A percentile compares a stretch with the other conserved stretches of the same genome.
Evolutionary conservation across 257 asterid genomes (phyloP).

Genomic region (Solanum bukasovii): DNA sequence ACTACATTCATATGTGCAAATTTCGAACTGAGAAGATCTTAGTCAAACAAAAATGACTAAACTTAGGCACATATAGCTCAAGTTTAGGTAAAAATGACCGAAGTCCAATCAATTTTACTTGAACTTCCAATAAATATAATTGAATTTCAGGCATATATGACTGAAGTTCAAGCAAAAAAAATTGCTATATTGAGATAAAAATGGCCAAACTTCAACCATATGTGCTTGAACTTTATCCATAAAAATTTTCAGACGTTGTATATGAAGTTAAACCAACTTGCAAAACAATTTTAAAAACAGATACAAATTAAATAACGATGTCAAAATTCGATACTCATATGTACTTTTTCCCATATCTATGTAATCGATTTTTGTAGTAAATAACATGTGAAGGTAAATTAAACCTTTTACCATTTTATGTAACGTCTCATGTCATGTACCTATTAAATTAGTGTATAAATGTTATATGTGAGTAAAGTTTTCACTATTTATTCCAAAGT

Average conservation of each 20-base stretch:
- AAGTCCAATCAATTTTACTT: background rate
- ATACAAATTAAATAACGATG: background rate
- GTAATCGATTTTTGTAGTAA: background rate
- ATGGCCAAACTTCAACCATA: background rate
- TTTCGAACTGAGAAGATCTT: background rate
- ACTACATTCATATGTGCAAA: background rate
- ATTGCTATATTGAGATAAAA: background rate
- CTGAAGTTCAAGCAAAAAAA: background rate
- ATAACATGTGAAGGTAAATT: background rate
- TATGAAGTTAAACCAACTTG: background rate
- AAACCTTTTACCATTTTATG: background rate
- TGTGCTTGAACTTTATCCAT: background rate
- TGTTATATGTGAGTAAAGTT: background rate
- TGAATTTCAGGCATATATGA: background rate
- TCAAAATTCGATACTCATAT: background rate
- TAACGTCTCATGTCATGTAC: background rate
- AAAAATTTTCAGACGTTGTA: fast-evolving
- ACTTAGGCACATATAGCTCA: background rate
- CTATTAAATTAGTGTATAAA: background rate
- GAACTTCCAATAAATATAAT: background rate
- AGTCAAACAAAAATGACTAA: background rate
- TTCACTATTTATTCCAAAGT: slow-evolving; percentile 4
- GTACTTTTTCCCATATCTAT: background rate
- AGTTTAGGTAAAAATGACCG: too few species aligned
- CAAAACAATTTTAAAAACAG: fast-evolving